phyloP scores from a whole-genome alignment of 2,329 filamentous ascomycete species.

The Trichoderma koningii region DNA sequence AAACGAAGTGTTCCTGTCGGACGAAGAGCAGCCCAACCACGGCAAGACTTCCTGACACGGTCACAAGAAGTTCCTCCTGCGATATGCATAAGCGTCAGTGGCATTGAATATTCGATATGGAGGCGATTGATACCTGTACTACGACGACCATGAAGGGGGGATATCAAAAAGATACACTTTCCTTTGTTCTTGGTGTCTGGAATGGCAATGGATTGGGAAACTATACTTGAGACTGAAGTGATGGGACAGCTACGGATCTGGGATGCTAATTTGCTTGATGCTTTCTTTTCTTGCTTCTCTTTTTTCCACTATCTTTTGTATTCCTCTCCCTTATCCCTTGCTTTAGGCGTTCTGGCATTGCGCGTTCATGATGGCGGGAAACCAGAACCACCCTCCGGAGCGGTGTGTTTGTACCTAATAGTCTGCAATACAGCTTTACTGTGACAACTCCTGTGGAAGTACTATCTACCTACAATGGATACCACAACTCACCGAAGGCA shows the following conservation, averaged over 20 bases:
- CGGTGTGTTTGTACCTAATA: conserved; percentile 4
- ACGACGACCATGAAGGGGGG: conserved; percentile 10
- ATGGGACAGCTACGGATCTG: background rate
- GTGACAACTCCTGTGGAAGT: background rate
- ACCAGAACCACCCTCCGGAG: background rate
- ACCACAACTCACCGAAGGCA: too few species aligned
- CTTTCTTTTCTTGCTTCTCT: background rate
- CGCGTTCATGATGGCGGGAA: background rate
- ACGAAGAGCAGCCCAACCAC: conserved; percentile 22
- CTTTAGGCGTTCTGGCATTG: conserved; percentile 1
- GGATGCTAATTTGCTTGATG: background rate
- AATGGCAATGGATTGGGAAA: background rate
- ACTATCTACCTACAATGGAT: too few species aligned
- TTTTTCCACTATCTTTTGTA: too few species aligned
- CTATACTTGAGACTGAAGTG: conserved; percentile 5
- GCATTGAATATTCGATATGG: background rate
- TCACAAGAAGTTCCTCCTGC: background rate
- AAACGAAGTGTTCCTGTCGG: conserved; percentile 40
- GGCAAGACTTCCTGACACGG: conserved; percentile 14
- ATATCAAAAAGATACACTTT: conserved; percentile 13
- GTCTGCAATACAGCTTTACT: conserved; percentile 10
- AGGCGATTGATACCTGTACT: conserved; percentile 15
- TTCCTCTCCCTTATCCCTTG: background rate
- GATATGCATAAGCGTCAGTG: conserved; percentile 6
- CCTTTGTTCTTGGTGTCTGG: background rate